Conservation (phyloP, 768 basidiomycete genomes). For the Mycena rebaudengoi region DNA sequence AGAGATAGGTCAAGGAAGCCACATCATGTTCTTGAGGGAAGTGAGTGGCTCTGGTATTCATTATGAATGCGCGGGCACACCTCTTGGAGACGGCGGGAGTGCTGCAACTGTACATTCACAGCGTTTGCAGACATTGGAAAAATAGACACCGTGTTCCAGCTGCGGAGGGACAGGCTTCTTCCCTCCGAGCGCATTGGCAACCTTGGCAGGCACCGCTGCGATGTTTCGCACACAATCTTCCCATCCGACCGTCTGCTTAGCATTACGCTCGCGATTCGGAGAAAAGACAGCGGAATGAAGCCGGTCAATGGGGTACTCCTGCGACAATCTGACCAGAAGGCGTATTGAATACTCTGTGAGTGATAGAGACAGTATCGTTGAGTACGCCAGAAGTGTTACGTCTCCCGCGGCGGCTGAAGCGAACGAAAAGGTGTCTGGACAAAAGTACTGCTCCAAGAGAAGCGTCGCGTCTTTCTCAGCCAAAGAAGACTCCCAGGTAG, state of each 20-base stretch:
- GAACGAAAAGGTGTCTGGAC: slow-evolving; percentile 68
- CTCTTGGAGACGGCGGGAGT: slow-evolving; percentile 50
- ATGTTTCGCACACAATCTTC: slow-evolving; percentile 77
- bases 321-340: slow-evolving; percentile 62
- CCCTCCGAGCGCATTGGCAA: slow-evolving; percentile 72
- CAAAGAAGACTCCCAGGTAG: slow-evolving; percentile 71
- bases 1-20: slow-evolving; percentile 58
- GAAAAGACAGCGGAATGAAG: slow-evolving; percentile 63
- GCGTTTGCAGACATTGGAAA: slow-evolving; percentile 59
- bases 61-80: slow-evolving; percentile 43
- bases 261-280: slow-evolving; percentile 27
- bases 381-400: slow-evolving; percentile 68
- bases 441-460: slow-evolving; percentile 76
- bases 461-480: slow-evolving; percentile 52
- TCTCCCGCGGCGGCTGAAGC: slow-evolving; percentile 58
- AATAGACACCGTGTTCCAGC: slow-evolving; percentile 67
- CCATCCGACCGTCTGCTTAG: slow-evolving; percentile 61
- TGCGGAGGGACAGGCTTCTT: slow-evolving; percentile 51
- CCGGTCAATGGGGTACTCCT: slow-evolving; percentile 74
- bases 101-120: slow-evolving; percentile 59
- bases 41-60: slow-evolving; percentile 14
- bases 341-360: slow-evolving; percentile 58
- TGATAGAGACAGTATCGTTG: slow-evolving; percentile 63
- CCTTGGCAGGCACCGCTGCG: slow-evolving; percentile 75
- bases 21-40: slow-evolving; percentile 42